Evolutionary conservation across 495 filamentous ascomycete genomes (phyloP).

Genomic region (Pyronema omphalodes): DNA sequence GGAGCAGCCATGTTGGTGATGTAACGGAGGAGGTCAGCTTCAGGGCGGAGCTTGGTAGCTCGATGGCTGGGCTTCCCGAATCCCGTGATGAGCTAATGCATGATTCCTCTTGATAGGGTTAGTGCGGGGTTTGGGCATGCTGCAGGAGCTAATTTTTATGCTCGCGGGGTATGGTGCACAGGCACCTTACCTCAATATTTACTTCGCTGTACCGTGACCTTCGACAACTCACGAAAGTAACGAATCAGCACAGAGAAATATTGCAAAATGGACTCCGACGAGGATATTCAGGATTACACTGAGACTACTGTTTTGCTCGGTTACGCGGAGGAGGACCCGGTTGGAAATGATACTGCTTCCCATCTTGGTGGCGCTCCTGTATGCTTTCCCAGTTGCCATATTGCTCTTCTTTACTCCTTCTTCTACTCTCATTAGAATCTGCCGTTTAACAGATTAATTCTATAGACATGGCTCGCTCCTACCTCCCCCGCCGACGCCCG

Average conservation of each 20-base stretch:
- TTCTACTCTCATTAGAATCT: constrained; percentile 3
- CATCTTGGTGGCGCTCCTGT: constrained; percentile 79
- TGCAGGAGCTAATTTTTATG: background rate
- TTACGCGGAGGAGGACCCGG: constrained; percentile 56
- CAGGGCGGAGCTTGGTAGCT: background rate
- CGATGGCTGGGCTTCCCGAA: background rate
- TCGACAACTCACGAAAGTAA: background rate
- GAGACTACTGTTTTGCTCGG: constrained; percentile 84
- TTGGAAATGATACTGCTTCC: constrained; percentile 69
- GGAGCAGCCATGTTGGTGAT: constrained; percentile 33
- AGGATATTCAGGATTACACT: constrained; percentile 50
- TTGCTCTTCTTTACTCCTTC: background rate
- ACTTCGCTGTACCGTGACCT: background rate
- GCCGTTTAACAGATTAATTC: background rate
- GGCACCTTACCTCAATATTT: background rate
- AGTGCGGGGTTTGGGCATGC: background rate
- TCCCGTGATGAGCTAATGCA: background rate
- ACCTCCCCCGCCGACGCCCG: constrained; percentile 51
- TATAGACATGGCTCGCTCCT: constrained; percentile 63
- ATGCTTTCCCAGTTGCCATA: constrained; percentile 24
- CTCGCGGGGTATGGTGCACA: too few species aligned
- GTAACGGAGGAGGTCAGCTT: background rate
- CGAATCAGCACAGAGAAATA: background rate
- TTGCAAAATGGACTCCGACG: constrained; percentile 65
- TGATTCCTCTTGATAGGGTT: background rate